A percentile compares a stretch with the other conserved stretches of the same genome.
Conservation (phyloP, 768 basidiomycete species). For the Mycena indigotica region DNA sequence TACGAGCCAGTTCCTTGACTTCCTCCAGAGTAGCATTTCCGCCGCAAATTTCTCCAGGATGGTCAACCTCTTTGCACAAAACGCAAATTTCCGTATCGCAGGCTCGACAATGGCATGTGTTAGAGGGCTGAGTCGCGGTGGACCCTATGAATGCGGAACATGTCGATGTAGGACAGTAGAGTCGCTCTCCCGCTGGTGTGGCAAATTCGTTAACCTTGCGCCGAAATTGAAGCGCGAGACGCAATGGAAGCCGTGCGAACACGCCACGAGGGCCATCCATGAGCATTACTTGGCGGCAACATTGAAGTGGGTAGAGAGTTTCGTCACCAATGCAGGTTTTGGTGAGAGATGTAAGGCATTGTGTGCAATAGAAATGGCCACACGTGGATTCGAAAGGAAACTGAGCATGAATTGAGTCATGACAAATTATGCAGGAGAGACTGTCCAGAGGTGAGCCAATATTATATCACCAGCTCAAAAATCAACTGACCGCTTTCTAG, state of each 20-base stretch:
- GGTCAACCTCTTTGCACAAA: conserved; percentile 50
- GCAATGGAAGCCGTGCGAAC: conserved; percentile 19
- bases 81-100: conserved; percentile 48
- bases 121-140: conserved; percentile 20
- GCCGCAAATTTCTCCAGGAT: conserved; percentile 41
- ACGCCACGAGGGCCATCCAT: conserved; percentile 28
- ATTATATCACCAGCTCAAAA: no score
- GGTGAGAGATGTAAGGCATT: conserved; percentile 46
- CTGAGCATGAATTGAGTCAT: conserved; percentile 31
- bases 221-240: conserved; percentile 36
- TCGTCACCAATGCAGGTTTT: conserved; percentile 49
- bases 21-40: conserved; percentile 46
- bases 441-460: conserved; percentile 25
- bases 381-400: conserved; percentile 45
- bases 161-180: conserved; percentile 52
- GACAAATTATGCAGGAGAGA: conserved; percentile 44
- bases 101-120: conserved; percentile 36
- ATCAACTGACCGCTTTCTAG: background rate
- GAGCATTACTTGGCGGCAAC: conserved; percentile 45
- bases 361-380: conserved; percentile 47
- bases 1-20: conserved; percentile 46
- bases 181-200: conserved; percentile 40
- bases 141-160: conserved; percentile 60
- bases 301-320: conserved; percentile 52
- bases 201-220: conserved; percentile 50